These are phyloP conservation scores for Volvariella surrecta DNA, from an alignment of 1,284 basidiomycete genomes.

Conservation along the genomic window DNA sequence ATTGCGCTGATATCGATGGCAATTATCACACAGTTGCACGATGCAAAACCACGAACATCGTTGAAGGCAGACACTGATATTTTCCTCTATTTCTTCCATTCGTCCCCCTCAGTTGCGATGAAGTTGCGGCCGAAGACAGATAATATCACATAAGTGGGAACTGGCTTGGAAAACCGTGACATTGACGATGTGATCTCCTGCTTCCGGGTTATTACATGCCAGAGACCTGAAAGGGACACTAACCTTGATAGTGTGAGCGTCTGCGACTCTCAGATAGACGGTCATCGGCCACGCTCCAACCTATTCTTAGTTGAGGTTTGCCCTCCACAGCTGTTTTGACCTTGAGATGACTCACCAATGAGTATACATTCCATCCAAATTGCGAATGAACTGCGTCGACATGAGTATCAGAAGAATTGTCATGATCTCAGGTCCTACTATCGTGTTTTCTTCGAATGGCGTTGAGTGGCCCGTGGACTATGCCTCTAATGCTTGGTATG, in stretches of 20 bases:
- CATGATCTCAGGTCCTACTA: no score
- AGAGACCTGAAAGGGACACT: not conserved
- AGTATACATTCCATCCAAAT: conserved; percentile 23
- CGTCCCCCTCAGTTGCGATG: conserved; percentile 48
- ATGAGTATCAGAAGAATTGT: not conserved
- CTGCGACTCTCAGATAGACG: conserved; percentile 18
- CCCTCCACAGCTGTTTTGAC: not conserved
- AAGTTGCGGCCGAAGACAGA: conserved; percentile 41
- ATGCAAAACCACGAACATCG: conserved; percentile 18
- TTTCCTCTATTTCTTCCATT: conserved; percentile 53
- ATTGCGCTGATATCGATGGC: conserved; percentile 27
- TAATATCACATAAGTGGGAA: conserved; percentile 20
- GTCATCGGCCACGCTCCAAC: conserved; percentile 18
- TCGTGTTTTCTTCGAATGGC: conserved; percentile 22
- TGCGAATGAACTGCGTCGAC: conserved; percentile 11
- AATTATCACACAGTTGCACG: not conserved
- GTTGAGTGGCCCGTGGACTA: conserved; percentile 19
- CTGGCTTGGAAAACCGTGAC: conserved; percentile 27
- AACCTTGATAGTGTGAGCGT: not conserved
- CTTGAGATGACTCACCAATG: conserved; percentile 14
- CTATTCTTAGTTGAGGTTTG: conserved; percentile 11
- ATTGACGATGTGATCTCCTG: conserved; percentile 27
- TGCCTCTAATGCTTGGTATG: conserved; percentile 18
- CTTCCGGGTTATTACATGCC: not conserved
- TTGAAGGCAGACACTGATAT: conserved; percentile 32